Conservation (phyloP, 108 stramenopile species). For the Skeletonema marinoi region DNA sequence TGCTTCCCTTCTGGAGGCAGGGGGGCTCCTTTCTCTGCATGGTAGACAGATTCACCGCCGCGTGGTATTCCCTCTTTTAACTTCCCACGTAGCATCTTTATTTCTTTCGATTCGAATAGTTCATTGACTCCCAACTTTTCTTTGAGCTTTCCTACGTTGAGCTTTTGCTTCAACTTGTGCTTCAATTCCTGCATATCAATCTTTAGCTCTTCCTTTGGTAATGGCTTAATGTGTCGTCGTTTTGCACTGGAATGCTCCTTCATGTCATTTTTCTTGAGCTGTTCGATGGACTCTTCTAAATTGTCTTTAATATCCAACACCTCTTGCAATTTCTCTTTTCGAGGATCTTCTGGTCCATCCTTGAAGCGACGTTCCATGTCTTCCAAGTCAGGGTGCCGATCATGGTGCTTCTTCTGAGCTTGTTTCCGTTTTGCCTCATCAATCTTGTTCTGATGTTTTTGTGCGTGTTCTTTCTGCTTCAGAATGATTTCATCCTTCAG, state of each 20-base stretch:
- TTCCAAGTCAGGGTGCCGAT: background rate
- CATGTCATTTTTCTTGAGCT: background rate
- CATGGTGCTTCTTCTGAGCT: slow-evolving; percentile 3
- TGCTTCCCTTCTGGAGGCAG: slow-evolving; percentile 11
- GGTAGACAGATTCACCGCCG: slow-evolving; percentile 18
- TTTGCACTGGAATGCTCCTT: slow-evolving; percentile 10
- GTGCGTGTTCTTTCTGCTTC: slow-evolving; percentile 4
- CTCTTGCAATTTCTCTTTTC: slow-evolving; percentile 10
- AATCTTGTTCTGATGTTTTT: background rate
- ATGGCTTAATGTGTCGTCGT: background rate
- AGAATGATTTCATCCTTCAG: slow-evolving; percentile 36
- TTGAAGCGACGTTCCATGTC: slow-evolving; percentile 18
- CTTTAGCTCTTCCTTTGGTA: slow-evolving; percentile 8
- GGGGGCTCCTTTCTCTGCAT: slow-evolving; percentile 24
- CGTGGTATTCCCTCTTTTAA: slow-evolving; percentile 11
- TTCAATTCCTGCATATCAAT: slow-evolving; percentile 26
- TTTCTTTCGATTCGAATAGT: background rate
- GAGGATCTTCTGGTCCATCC: background rate
- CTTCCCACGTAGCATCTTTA: slow-evolving; percentile 3
- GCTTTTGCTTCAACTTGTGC: slow-evolving; percentile 14
- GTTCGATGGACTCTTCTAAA: slow-evolving; percentile 13
- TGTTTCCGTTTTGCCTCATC: background rate
- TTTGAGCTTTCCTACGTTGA: background rate
- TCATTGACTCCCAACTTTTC: slow-evolving; percentile 15
- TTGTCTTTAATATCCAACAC: slow-evolving; percentile 17